phyloP scores from a whole-genome alignment of 1,284 basidiomycete genomes.

The Macrocybe sp. region DNA sequence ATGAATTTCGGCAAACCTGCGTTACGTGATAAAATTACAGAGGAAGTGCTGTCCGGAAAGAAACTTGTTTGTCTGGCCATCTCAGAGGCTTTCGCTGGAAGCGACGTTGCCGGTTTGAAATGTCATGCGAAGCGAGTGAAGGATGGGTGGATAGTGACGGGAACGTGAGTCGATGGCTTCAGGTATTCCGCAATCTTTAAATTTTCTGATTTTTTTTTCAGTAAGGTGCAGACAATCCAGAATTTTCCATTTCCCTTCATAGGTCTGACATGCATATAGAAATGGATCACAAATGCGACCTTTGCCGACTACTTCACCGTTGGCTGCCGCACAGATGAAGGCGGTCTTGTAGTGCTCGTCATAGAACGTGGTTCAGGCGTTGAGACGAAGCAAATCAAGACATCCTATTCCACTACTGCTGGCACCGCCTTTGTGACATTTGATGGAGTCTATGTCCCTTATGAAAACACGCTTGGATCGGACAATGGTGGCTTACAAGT shows the following conservation, averaged over 20 bases:
- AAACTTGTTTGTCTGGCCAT: conserved; percentile 69
- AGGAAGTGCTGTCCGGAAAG: conserved; percentile 70
- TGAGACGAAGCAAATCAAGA: conserved; percentile 77
- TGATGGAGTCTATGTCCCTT: conserved; percentile 78
- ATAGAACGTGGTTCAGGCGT: conserved; percentile 69
- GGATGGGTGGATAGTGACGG: conserved; percentile 33
- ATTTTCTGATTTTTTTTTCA: neutral
- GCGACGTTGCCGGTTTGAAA: conserved; percentile 56
- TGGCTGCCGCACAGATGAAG: conserved; percentile 57
- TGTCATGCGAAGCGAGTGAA: conserved; percentile 29
- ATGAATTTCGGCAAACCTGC: conserved; percentile 71
- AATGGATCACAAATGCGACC: conserved; percentile 81
- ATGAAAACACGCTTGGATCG: conserved; percentile 74
- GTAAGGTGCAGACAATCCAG: conserved; percentile 11
- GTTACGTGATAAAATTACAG: conserved; percentile 64
- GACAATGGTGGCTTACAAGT: conserved; percentile 72
- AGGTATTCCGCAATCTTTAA: conserved; percentile 11
- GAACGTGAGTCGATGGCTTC: conserved; percentile 55
- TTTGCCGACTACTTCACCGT: conserved; percentile 53
- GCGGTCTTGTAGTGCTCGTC: conserved; percentile 70
- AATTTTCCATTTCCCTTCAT: neutral
- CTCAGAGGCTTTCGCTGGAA: conserved; percentile 68
- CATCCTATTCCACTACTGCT: conserved; percentile 62
- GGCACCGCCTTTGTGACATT: conserved; percentile 81
- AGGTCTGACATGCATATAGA: conserved; percentile 24